A percentile compares a stretch with the other conserved stretches of the same genome.
These are phyloP conservation scores for Cryptosporidium canis DNA, from an alignment of 169 alveolate species.

Conservation along the genomic window DNA sequence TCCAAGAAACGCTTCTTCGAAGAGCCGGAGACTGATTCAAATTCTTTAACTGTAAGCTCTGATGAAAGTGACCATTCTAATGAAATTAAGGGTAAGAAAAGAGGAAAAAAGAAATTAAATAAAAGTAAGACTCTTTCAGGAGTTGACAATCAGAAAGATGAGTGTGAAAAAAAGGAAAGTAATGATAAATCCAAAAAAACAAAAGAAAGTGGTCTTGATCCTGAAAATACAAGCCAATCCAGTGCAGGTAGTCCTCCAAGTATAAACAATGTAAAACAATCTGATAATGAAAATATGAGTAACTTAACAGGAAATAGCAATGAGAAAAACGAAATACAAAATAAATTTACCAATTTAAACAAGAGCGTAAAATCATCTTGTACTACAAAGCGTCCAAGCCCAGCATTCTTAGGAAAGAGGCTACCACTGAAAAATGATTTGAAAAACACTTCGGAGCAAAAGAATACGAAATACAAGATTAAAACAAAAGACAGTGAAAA, in stretches of 20 bases:
- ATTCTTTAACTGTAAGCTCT: background rate
- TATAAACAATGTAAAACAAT: background rate
- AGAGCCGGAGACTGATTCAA: background rate
- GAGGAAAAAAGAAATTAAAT: background rate
- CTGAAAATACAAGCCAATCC: background rate
- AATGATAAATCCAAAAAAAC: background rate
- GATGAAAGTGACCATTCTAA: background rate
- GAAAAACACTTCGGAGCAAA: background rate
- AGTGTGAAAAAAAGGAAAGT: background rate
- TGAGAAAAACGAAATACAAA: background rate
- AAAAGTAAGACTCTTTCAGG: background rate
- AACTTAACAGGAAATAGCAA: background rate
- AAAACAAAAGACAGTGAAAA: background rate
- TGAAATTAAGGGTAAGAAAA: background rate
- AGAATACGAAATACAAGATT: background rate
- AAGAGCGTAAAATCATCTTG: background rate
- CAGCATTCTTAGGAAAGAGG: background rate
- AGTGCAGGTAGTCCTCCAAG: background rate
- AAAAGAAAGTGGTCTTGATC: background rate
- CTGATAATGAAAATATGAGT: background rate
- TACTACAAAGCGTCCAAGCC: background rate
- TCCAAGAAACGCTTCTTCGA: background rate
- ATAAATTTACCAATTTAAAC: background rate
- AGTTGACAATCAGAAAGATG: background rate
- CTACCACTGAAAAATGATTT: background rate